A percentile compares a stretch with the other conserved stretches of the same genome.
These are phyloP conservation scores for Juglanconis oblonga DNA, from an alignment of 2,329 filamentous ascomycete species.

Conservation along the genomic window DNA sequence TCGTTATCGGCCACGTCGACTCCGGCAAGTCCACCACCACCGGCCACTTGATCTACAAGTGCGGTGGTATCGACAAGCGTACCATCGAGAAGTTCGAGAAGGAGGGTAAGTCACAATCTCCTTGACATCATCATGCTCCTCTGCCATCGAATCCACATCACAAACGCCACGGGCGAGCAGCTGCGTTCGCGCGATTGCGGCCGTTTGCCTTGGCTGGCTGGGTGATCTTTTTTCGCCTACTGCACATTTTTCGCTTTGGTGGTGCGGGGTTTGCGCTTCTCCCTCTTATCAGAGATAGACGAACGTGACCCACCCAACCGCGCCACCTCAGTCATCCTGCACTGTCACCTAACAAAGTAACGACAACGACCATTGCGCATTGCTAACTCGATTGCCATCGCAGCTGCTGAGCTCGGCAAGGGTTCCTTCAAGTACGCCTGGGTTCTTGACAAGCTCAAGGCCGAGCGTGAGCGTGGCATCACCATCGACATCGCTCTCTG, in stretches of 20 bases:
- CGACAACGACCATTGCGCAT: too few relatives aligned
- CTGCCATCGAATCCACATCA: neutral
- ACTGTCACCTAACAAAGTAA: neutral
- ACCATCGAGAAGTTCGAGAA: conserved; percentile 99
- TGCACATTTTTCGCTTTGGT: conserved; percentile 19
- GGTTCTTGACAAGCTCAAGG: conserved; percentile 99
- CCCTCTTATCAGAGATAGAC: conserved; percentile 12
- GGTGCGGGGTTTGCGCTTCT: conserved; percentile 17
- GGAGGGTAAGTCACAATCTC: conserved; percentile 54
- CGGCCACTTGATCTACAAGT: conserved; percentile 99
- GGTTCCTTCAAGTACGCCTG: conserved; percentile 99
- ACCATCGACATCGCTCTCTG: conserved; percentile 99
- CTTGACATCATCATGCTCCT: neutral
- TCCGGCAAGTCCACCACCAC: conserved; percentile 98
- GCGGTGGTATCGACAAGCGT: conserved; percentile 99
- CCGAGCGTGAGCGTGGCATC: conserved; percentile 99
- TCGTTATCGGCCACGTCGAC: conserved; percentile 78
- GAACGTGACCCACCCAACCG: conserved; percentile 5
- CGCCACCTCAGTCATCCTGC: neutral
- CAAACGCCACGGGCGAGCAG: too few relatives aligned
- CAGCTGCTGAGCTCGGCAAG: conserved; percentile 97
- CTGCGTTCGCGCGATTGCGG: neutral
- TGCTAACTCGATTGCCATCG: conserved; percentile 18
- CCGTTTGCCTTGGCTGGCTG: neutral
- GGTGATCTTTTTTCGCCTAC: conserved; percentile 19